Evolutionary conservation across 805 yeast species (phyloP), one percentile per base, ranked within the genome.

Genomic region (Priceomyces fermenticarens): DNA sequence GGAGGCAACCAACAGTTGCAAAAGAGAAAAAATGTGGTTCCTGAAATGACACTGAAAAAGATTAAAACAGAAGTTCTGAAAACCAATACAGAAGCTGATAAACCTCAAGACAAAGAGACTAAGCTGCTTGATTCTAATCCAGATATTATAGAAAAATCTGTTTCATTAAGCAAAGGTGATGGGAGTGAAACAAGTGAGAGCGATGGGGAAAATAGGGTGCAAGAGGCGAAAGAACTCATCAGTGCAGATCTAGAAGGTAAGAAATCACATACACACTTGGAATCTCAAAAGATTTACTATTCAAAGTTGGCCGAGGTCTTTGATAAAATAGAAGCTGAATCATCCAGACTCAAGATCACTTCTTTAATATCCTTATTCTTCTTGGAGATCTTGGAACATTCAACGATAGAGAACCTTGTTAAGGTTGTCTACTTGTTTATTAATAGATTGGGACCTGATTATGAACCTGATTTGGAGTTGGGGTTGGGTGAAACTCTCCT

Each of bases 371-470:
- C 95, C 0, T 82, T 80, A 36, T 85, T 90, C 58, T 85, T 86
- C 57, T 62, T 75, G 10, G 75, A 78, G 32, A 81, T 88, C 0
- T 66, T 93, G 40, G 59, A 72, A 20, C 69, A 75, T 33, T 52
- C 62, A 25, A 44, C 59, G 2, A 60, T 63, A 4, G 67, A 63
- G n/a, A 72, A 78, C 33, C 63, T 93, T 39, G 73, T 87, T 5
- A 80, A 78, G 41, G 81, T 88, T 1, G 85, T 90, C 1, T 93
- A 91, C 53, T 72, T 93, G 12, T 85, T 86, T 63, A 89, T 91
- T 57, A 91, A 91, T 58, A 70, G 91, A 45, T 66, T 90, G 8
- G 97, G 97, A 0, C 99, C 99, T 0, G 99, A 93, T 59, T 93
- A 93, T 57, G 96, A 88, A 57, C 73, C 75, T 2, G 97, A 95